Evolutionary conservation across 2,329 filamentous ascomycete genomes (phyloP).

Genomic region (Aaosphaeria arxii): DNA sequence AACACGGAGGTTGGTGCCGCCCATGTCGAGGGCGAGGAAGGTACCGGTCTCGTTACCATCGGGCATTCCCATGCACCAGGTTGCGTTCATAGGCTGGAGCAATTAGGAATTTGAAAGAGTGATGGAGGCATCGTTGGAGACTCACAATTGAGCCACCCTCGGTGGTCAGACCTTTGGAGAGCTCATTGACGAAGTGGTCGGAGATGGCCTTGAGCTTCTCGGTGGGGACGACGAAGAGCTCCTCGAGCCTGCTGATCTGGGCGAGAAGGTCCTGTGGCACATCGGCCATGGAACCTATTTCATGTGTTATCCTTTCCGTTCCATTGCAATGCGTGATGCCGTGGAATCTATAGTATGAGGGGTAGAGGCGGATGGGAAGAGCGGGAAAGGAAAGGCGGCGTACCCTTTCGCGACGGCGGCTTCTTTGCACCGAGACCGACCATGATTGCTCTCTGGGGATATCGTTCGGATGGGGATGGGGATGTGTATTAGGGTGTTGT

Average conservation of each 20-base stretch:
- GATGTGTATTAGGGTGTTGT: not conserved
- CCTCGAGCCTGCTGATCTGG: slow-evolving; percentile 81
- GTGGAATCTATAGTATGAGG: not conserved
- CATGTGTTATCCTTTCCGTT: slow-evolving; percentile 15
- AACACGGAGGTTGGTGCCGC: slow-evolving; percentile 91
- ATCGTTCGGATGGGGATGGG: not conserved
- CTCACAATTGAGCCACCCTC: slow-evolving; percentile 87
- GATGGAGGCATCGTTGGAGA: not conserved
- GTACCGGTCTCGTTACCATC: slow-evolving; percentile 84
- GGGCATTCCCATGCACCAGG: slow-evolving; percentile 92
- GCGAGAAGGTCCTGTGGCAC: slow-evolving; percentile 78
- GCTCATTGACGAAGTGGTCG: slow-evolving; percentile 82
- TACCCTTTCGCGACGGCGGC: slow-evolving; percentile 71
- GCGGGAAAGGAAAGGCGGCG: slow-evolving; percentile 10
- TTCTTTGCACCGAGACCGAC: slow-evolving; percentile 63
- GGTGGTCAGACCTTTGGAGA: slow-evolving; percentile 80
- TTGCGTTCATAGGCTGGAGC: slow-evolving; percentile 89
- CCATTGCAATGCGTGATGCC: slow-evolving; percentile 3
- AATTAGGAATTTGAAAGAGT: not conserved
- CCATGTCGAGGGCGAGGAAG: slow-evolving; percentile 91
- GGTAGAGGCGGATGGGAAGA: not conserved
- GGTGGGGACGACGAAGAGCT: slow-evolving; percentile 74
- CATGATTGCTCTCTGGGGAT: slow-evolving; percentile 47
- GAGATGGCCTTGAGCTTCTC: slow-evolving; percentile 87
- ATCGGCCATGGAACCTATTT: slow-evolving; percentile 81